phyloP scores from a whole-genome alignment of 352 stramenopile species.

The Phytophthora pini region DNA sequence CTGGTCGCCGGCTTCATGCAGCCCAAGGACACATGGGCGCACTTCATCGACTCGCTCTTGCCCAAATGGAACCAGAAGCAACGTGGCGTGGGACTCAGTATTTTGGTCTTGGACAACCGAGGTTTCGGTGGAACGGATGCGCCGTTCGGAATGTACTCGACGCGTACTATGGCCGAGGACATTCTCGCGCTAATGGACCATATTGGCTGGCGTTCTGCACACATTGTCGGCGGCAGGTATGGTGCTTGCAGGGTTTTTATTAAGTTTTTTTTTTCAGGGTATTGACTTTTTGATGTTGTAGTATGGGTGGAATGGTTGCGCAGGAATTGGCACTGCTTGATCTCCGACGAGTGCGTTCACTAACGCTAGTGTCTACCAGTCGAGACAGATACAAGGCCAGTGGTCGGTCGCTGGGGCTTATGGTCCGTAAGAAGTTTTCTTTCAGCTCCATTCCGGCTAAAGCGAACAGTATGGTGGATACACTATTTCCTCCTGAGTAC shows the following conservation, averaged over 20 bases:
- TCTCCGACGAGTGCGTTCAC: conserved; percentile 51
- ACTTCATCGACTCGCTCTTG: conserved; percentile 54
- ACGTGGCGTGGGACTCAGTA: conserved; percentile 42
- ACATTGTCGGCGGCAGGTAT: conserved; percentile 56
- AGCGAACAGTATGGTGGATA: conserved; percentile 43
- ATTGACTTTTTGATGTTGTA: conserved; percentile 17
- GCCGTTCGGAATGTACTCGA: conserved; percentile 58
- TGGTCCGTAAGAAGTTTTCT: conserved; percentile 47
- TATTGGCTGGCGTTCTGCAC: conserved; percentile 53
- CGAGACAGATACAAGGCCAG: conserved; percentile 54
- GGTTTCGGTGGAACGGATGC: conserved; percentile 54
- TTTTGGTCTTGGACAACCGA: conserved; percentile 68
- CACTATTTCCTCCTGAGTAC: conserved; percentile 47
- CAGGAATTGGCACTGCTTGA: conserved; percentile 57
- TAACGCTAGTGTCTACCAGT: conserved; percentile 62
- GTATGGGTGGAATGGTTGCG: conserved; percentile 68
- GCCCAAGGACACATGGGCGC: conserved; percentile 61
- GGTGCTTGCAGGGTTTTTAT: neutral
- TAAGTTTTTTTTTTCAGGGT: neutral
- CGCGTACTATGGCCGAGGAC: conserved; percentile 63
- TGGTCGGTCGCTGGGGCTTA: conserved; percentile 37
- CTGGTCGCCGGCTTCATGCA: conserved; percentile 65
- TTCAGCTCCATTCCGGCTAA: conserved; percentile 39
- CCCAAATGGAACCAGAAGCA: conserved; percentile 43
- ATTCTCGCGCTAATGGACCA: conserved; percentile 63